Base-by-base conservation (phyloP, 495 filamentous ascomycete species). In the Amphirosellinia nigrospora region DNA sequence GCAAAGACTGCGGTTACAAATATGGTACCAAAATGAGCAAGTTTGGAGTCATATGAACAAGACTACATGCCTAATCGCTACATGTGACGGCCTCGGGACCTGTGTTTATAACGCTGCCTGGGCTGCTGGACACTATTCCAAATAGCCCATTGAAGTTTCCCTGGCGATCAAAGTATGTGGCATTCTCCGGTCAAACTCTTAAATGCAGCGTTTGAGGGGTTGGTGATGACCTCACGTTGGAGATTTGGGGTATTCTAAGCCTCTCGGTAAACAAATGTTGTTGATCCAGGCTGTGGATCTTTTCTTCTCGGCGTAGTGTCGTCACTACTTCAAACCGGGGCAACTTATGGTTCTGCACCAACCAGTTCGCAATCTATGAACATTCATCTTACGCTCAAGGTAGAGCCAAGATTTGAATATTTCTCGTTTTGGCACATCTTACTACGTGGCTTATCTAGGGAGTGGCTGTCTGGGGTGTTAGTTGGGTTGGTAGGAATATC, bases 181-280 rank as follows among this genome's bases (percentile, higher is more conserved):
- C 30, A 19, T 62, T 62, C 23, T 23, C 62, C 4, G 30, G 56
- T 32, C 59, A n/a, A 28, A 32, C 16, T 43, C 41, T 59, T 11
- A 52, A 43, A 62, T 69, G 58, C 56, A 8, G 66, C 23, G 36
- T 30, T 53, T 1, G 46, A 16, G n/a, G 56, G 9, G 53, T 53
- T 62, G 56, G 43, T 62, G 66, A 62, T 69, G 41, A 43, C 66
- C 23, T 61, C 58, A 69, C 39, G 48, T 69, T 69, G 66, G 66
- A 62, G 58, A 52, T 60, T 61, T 52, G 66, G 45, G 45, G 39
- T 28, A 11, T 32, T 50, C 41, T 7, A 50, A 30, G 19, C 19
- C 21, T 39, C 66, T n/a, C 0, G 56, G 43, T 8, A 4, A 41
- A 52, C 19, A 32, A 34, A 10, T 11, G 39, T 21, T 62, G 45